Evolutionary conservation across 176 grass and related monocot genomes (phyloP).

Genomic region (Aechmea fasciata): DNA sequence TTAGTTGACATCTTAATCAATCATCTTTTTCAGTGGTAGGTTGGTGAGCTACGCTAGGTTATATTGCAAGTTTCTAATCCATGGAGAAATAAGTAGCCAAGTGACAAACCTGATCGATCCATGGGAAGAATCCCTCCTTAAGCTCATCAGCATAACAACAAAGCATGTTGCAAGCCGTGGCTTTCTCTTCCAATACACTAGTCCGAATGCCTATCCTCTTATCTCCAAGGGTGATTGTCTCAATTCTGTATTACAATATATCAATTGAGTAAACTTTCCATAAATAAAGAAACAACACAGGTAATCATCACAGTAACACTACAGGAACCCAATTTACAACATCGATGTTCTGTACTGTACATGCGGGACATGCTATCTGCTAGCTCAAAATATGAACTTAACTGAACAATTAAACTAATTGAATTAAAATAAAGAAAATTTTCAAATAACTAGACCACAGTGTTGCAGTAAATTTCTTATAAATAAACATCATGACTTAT

Average conservation of each 20-base stretch:
- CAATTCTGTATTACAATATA: constrained; percentile 46
- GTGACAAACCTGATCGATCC: constrained; percentile 89
- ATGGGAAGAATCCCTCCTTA: constrained; percentile 96
- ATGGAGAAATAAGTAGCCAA: background rate
- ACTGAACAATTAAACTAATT: no score
- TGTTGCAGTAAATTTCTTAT: background rate
- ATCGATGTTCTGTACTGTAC: no score
- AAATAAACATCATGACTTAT: background rate
- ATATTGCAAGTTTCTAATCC: background rate
- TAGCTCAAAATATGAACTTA: no score
- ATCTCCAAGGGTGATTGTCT: constrained; percentile 91
- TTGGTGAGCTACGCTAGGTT: background rate
- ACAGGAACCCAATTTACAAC: no score
- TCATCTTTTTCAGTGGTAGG: background rate
- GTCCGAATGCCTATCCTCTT: constrained; percentile 96
- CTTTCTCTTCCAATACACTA: constrained; percentile 98
- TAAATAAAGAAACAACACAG: background rate
- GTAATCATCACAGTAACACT: background rate
- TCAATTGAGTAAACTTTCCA: background rate
- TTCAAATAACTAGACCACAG: background rate
- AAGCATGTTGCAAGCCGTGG: constrained; percentile 98
- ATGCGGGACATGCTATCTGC: no score
- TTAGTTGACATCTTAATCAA: constrained; percentile 18
- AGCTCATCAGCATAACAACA: constrained; percentile 99
- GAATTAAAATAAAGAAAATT: no score